Base-by-base conservation (phyloP, 768 basidiomycete genomes). In the Austroboletus festivus region DNA sequence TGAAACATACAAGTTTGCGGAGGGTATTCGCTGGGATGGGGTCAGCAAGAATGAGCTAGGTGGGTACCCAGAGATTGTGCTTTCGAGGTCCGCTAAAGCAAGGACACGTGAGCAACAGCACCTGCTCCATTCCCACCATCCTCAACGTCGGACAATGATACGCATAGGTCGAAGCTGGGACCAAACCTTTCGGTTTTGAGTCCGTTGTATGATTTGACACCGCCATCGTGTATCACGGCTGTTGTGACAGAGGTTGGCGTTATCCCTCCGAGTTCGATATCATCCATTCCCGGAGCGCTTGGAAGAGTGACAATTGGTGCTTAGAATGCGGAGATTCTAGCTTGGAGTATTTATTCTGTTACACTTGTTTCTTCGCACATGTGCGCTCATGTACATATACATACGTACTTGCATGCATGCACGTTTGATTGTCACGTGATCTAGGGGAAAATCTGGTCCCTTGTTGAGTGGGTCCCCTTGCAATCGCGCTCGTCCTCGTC, bases 1-100 rank as follows among this genome's bases (percentile, higher is more conserved):
- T 59, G 96, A 98, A 70, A 99, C 96, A 4, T 98, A 98, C 73
- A 99, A 99, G 68, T 98, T 94, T 60, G 89, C 89, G 16, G 95
- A 98, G 58, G 82, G 83, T 28, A 86, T 98, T 23, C 85, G 89
- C 67, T 74, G 98, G 46, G 96, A 99, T 66, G 88, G 88, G 18
- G 93, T 99, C 57, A 92, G 89, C 38, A 93, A 90, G 68, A 99
- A 99, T 60, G 96, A 99, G 69, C 73, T 97, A 34, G 96, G 95
- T 90, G 56, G 64, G 80, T 31, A 5, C 16, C 18, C 24, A 40
- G 31, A 15, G 22, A 21, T 4, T 23, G 15, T 37, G 26, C 5
- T 3, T 21, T 22, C 3, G 23, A n/a, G 10, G 12, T 18, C 0
- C n/a, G 20, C 48, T 64, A 13, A 59, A n/a, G 34, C 38, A 13